Evolutionary conservation across 257 asterid genomes (phyloP).

Genomic region (Penstemon barbatus): DNA sequence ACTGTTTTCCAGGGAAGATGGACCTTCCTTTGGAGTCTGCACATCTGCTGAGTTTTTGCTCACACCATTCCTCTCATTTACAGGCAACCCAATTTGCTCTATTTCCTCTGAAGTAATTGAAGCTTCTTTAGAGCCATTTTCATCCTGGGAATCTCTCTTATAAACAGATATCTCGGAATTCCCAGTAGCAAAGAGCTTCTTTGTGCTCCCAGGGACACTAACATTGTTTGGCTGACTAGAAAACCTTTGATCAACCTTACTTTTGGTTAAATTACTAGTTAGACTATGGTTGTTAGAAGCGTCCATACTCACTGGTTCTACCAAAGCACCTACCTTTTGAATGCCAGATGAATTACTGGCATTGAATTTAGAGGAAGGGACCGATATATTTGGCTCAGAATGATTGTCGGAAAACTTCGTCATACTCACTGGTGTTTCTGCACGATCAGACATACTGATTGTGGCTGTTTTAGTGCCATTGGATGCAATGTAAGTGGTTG

Average conservation of each 20-base stretch:
- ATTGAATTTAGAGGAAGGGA: conserved; percentile 33
- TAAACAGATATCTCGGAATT: conserved; percentile 43
- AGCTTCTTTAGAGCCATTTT: conserved; percentile 36
- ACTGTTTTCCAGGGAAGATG: conserved; percentile 36
- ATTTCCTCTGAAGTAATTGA: conserved; percentile 37
- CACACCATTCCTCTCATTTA: conserved; percentile 41
- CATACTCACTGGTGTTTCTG: conserved; percentile 26
- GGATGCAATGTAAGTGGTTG: conserved; percentile 17
- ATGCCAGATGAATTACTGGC: conserved; percentile 34
- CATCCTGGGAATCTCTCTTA: conserved; percentile 43
- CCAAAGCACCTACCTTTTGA: conserved; percentile 32
- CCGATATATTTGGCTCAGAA: conserved; percentile 26
- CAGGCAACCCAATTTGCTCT: conserved; percentile 33
- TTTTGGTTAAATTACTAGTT: conserved; percentile 29
- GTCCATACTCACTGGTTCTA: conserved; percentile 33
- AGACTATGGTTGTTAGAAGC: conserved; percentile 40
- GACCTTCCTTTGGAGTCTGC: conserved; percentile 29
- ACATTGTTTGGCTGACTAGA: conserved; percentile 37
- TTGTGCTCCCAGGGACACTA: conserved; percentile 36
- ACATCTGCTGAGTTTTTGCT: conserved; percentile 34
- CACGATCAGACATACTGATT: conserved; percentile 27
- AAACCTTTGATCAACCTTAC: conserved; percentile 41
- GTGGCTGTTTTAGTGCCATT: conserved; percentile 35
- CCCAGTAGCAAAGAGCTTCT: conserved; percentile 45
- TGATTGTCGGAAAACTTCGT: conserved; percentile 24